These are phyloP conservation scores for Cercospora zeae-maydis DNA, from an alignment of 2,329 filamentous ascomycete genomes.

Conservation along the genomic window DNA sequence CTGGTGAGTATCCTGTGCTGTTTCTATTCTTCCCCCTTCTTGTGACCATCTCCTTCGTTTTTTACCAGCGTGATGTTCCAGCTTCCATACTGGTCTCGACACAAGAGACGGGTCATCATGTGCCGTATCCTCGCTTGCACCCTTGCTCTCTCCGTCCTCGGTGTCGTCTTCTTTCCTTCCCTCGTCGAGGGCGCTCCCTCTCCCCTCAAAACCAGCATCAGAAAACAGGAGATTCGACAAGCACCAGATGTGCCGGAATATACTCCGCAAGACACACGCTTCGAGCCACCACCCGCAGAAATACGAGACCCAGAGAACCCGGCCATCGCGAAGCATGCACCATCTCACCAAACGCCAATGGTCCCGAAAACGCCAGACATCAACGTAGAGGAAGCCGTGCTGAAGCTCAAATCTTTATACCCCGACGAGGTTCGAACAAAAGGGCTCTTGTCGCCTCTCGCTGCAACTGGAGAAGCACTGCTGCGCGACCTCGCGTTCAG, in stretches of 20 bases:
- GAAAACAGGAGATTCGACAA: not conserved
- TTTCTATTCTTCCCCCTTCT: not conserved
- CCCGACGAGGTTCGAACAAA: constrained; percentile 16
- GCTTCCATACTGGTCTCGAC: constrained; percentile 1
- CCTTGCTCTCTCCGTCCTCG: not conserved
- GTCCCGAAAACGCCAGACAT: not conserved
- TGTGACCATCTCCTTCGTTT: not conserved
- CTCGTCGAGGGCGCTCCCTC: not conserved
- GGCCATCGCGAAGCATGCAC: not conserved
- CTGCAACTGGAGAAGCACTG: constrained; percentile 17
- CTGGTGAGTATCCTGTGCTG: not conserved
- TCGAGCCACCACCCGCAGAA: not conserved
- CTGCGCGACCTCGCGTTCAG: constrained; percentile 21
- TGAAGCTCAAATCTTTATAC: constrained; percentile 4
- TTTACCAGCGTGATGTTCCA: not conserved
- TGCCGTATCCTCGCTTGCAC: not conserved
- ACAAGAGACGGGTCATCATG: constrained; percentile 1
- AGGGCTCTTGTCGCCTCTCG: constrained; percentile 15
- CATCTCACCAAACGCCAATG: not conserved
- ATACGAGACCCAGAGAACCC: not conserved
- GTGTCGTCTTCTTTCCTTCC: not conserved
- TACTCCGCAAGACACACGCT: not conserved
- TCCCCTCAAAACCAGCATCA: not conserved
- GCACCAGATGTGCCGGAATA: not conserved
- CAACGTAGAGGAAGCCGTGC: constrained; percentile 6